Base-by-base conservation (phyloP, 148 eudicot species). In the Euryodendron excelsum region DNA sequence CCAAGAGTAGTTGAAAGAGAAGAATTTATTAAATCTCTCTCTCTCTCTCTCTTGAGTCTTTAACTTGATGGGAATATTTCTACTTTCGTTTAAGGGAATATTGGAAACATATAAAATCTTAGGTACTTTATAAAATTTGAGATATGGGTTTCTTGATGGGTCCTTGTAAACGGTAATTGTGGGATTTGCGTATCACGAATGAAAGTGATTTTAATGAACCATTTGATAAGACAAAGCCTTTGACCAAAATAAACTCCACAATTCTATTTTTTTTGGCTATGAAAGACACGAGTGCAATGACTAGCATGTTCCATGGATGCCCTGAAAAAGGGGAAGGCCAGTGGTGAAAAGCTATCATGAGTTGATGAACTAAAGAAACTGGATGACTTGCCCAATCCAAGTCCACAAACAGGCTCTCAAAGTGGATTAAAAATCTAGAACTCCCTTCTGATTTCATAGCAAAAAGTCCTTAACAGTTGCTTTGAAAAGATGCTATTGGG, bases 281-380 rank as follows among this genome's bases (percentile, higher is more conserved):
- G 61, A 76, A 37, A 63, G 30, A 64, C 18, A 2, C 9, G 27
- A 3, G 31, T 39, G n/a, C 5, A 72, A 2, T 33, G 76, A 37
- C 58, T 61, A 50, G 70, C 83, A 81, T 81, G 70, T 76, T 81
- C 62, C 34, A 50, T 69, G 83, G 83, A 76, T 61, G 76, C 41
- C 79, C 83, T 81, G 47, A 76, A 76, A 81, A 10, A 23, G 47
- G 36, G 83, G 78, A 18, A 39, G 25, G 67, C 45, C 61, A 0
- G 14, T 39, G 21, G 5, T 23, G 0, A 65, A 56, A 74, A 25
- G 77, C 52, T 8, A 56, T 1, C 52, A 23, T 48, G 74, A 28
- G 73, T 70, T 21, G 2, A 28, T 62, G 66, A 3, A 10, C 52
- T 13, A 27, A 62, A 27, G 33, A 7, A 28, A 62, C 20, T 30